phyloP scores from a whole-genome alignment of 495 filamentous ascomycete genomes.

The Margaritispora aquatica region DNA sequence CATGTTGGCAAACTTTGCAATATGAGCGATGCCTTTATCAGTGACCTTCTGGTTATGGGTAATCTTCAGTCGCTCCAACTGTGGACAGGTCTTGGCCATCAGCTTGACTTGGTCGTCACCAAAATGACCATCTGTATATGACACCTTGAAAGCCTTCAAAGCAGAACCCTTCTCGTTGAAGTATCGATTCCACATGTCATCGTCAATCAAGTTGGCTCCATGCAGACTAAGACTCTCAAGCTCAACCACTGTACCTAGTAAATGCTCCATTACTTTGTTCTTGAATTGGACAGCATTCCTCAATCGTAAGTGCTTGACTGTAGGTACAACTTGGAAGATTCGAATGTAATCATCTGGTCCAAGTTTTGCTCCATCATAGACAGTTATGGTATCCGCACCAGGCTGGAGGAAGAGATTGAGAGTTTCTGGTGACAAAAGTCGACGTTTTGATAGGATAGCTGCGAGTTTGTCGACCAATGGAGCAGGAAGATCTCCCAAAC shows the following conservation, averaged over 20 bases:
- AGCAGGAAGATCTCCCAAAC: slow-evolving; percentile 71
- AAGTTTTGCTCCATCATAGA: slow-evolving; percentile 78
- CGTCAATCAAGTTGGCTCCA: slow-evolving; percentile 71
- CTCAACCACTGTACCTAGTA: slow-evolving; percentile 58
- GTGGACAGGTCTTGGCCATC: slow-evolving; percentile 48
- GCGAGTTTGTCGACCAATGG: slow-evolving; percentile 65
- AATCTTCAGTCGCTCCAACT: slow-evolving; percentile 68
- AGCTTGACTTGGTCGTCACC: slow-evolving; percentile 48
- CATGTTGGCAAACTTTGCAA: slow-evolving; percentile 52
- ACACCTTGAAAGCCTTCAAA: slow-evolving; percentile 63
- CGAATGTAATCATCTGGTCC: slow-evolving; percentile 67
- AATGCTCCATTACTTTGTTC: slow-evolving; percentile 70
- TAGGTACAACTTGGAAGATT: slow-evolving; percentile 71
- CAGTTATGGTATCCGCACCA: slow-evolving; percentile 54
- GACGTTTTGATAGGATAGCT: slow-evolving; percentile 72
- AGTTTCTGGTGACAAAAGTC: slow-evolving; percentile 63
- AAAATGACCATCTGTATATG: slow-evolving; percentile 63
- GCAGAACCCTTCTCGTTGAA: slow-evolving; percentile 53
- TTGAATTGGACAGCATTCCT: slow-evolving; percentile 84
- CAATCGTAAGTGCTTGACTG: slow-evolving; percentile 60
- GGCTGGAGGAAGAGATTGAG: slow-evolving; percentile 73
- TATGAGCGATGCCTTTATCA: slow-evolving; percentile 37
- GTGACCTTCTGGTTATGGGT: slow-evolving; percentile 45
- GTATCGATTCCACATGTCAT: slow-evolving; percentile 61
- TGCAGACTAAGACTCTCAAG: slow-evolving; percentile 61